These are phyloP conservation scores for Carex parvula DNA, from an alignment of 176 grass and related monocot genomes.

Conservation along the genomic window DNA sequence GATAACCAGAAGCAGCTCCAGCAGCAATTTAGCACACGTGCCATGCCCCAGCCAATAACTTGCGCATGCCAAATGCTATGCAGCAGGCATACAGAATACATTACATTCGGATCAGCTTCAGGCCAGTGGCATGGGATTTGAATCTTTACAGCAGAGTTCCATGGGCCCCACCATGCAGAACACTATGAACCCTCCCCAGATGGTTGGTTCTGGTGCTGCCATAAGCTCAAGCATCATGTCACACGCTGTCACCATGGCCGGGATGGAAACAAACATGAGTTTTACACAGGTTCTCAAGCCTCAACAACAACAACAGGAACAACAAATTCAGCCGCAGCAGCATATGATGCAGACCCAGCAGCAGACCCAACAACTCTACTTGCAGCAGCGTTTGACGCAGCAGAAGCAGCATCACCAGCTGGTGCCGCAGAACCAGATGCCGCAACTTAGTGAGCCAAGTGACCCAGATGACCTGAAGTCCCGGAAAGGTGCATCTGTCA, in stretches of 20 bases:
- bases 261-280: slow-evolving; percentile 54
- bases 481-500: slow-evolving; percentile 44
- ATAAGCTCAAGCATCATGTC: background rate
- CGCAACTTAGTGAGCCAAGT: slow-evolving; percentile 55
- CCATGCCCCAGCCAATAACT: slow-evolving; percentile 50
- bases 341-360: background rate
- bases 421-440: slow-evolving; percentile 45
- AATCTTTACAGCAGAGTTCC: slow-evolving; percentile 53
- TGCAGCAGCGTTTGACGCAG: slow-evolving; percentile 28
- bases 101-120: slow-evolving; percentile 47
- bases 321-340: slow-evolving; percentile 55
- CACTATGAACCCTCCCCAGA: slow-evolving; percentile 34
- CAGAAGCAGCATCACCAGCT: slow-evolving; percentile 49
- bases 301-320: slow-evolving; percentile 67
- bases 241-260: slow-evolving; percentile 39
- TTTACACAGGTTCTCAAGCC: slow-evolving; percentile 62
- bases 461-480: slow-evolving; percentile 65
- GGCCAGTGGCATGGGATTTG: slow-evolving; percentile 54
- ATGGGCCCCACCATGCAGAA: slow-evolving; percentile 24
- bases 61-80: slow-evolving; percentile 45
- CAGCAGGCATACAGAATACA: slow-evolving; percentile 66
- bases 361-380: no score
- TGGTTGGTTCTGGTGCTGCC: slow-evolving; percentile 46
- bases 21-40: slow-evolving; percentile 46
- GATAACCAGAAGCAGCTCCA: slow-evolving; percentile 55